Percentiles rank a stretch among this genome's conserved stretches.
phyloP scores from a whole-genome alignment of 441 rosid species.

The Daphne laureola region DNA sequence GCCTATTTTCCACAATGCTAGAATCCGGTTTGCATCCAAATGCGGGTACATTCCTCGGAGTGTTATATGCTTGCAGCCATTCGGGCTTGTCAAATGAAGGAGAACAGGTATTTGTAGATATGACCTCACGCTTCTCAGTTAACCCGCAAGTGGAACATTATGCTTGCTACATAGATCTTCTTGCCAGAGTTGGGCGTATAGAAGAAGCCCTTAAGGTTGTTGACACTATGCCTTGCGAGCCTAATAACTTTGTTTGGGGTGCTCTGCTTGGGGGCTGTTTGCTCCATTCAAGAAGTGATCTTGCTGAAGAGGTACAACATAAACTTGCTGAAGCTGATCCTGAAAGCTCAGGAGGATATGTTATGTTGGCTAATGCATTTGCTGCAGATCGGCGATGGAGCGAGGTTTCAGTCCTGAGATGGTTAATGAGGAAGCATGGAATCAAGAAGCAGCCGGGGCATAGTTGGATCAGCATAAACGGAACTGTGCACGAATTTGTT shows the following conservation, averaged over 20 bases:
- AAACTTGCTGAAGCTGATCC: conserved; percentile 28
- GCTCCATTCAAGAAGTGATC: conserved; percentile 26
- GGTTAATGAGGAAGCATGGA: conserved; percentile 25
- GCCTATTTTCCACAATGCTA: conserved; percentile 26
- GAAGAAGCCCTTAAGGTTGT: conserved; percentile 34
- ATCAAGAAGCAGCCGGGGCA: conserved; percentile 32
- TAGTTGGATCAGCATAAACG: conserved; percentile 29
- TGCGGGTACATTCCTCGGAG: conserved; percentile 34
- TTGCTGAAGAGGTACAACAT: conserved; percentile 21
- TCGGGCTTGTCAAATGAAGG: conserved; percentile 27
- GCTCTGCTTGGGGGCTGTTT: conserved; percentile 39
- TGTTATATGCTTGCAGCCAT: conserved; percentile 39
- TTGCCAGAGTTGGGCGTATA: conserved; percentile 32
- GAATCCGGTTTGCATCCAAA: conserved; percentile 22
- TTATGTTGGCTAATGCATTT: conserved; percentile 26
- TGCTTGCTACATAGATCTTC: conserved; percentile 40
- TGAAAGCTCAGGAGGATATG: conserved; percentile 26
- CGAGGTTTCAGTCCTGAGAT: conserved; percentile 21
- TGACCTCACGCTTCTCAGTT: conserved; percentile 18
- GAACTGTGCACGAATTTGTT: conserved; percentile 26
- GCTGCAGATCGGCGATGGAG: conserved; percentile 24
- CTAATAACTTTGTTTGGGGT: conserved; percentile 41
- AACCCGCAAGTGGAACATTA: conserved; percentile 32
- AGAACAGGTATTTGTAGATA: conserved; percentile 22
- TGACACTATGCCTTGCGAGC: conserved; percentile 33